phyloP scores from a whole-genome alignment of 192 early-diverging fungal species.

The Haplosporangium gracile region DNA sequence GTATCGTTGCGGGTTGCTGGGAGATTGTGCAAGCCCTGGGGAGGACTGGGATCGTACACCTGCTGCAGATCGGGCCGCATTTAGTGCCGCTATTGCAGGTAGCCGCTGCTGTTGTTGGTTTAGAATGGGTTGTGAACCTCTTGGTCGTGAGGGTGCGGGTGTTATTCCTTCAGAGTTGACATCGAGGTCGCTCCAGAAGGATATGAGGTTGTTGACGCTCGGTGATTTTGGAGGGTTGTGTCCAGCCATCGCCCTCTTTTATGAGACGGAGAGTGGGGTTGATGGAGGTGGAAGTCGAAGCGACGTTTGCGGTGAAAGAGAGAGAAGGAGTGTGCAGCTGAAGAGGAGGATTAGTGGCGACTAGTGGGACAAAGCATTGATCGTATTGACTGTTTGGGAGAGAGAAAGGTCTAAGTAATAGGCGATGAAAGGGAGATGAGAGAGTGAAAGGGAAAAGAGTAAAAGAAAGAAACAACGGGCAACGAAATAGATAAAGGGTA shows the following conservation, averaged over 20 bases:
- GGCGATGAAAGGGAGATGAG: not conserved
- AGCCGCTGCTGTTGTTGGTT: not conserved
- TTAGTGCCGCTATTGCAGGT: not conserved
- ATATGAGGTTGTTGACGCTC: constrained; percentile 51
- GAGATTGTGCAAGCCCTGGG: not conserved
- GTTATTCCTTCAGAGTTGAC: not conserved
- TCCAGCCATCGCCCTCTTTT: constrained; percentile 10
- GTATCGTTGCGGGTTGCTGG: not conserved
- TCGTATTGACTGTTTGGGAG: too few species aligned
- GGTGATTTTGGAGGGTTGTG: constrained; percentile 24
- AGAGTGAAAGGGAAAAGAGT: not conserved
- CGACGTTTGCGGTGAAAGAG: not conserved
- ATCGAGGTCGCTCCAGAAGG: constrained; percentile 48
- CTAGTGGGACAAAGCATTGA: not conserved
- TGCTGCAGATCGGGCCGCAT: not conserved
- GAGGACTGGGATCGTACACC: not conserved
- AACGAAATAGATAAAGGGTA: too few species aligned
- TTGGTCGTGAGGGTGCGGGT: not conserved
- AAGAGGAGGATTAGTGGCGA: not conserved
- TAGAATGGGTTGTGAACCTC: not conserved
- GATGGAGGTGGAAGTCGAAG: not conserved
- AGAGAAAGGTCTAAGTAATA: not conserved
- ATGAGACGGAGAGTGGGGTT: not conserved
- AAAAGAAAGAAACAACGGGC: too few species aligned
- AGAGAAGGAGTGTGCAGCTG: too few species aligned